Evolutionary conservation across 2,329 filamentous ascomycete species (phyloP).

Genomic region (Pyrenochaeta sp.): DNA sequence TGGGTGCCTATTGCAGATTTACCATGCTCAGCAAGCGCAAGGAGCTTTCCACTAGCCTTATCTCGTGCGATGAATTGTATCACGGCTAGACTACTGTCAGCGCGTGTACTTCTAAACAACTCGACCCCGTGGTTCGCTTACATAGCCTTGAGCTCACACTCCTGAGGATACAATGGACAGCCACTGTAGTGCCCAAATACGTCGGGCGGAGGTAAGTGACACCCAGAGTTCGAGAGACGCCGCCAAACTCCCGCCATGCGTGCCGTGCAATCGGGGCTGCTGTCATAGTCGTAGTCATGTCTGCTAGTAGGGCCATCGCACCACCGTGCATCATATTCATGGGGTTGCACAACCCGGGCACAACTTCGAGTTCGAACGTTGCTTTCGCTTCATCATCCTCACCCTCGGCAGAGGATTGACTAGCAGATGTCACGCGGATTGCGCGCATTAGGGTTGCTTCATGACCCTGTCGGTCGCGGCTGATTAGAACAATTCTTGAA

Average conservation of each 20-base stretch:
- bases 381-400: background rate
- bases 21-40: background rate
- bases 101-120: background rate
- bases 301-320: slow-evolving; percentile 1
- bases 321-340: background rate
- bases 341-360: background rate
- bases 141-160: background rate
- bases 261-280: background rate
- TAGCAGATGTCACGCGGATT: background rate
- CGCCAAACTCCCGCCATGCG: background rate
- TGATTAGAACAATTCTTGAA: background rate
- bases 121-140: background rate
- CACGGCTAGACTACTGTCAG: background rate
- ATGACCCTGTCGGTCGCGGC: background rate
- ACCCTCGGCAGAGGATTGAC: background rate
- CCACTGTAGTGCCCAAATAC: background rate
- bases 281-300: background rate
- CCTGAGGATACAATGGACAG: background rate
- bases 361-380: background rate
- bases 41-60: background rate
- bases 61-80: background rate
- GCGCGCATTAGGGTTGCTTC: background rate
- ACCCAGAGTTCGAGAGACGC: background rate
- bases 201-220: background rate
- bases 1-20: background rate